Evolutionary conservation across 345 rosid species (phyloP), one percentile per base, ranked within the genome.

Genomic region (Eucalyptus sideroxylon): DNA sequence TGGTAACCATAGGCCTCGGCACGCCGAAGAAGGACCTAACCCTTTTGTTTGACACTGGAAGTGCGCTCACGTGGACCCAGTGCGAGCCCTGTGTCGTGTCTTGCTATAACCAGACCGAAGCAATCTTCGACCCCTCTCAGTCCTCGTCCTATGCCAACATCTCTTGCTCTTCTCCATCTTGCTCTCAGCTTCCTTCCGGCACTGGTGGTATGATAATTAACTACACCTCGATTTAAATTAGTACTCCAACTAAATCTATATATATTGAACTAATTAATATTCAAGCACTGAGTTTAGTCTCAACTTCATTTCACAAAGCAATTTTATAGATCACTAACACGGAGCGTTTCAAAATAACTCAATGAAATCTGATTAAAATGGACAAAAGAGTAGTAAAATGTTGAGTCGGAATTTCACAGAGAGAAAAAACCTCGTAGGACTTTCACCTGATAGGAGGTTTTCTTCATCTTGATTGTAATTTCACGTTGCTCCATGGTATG

Each of bases 41-140:
- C 30, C 59, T 90, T 34, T 34, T 87, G 11, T 87, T 92, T 9
- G 93, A 92, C 88, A 92, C 93, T 17, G 93, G 93, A 49, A 90
- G 91, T 55, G 81, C 69, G 9, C 13, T 89, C 34, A 90, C 82
- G 21, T 92, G 92, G 92, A 27, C 88, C 26, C 87, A 88, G 30
- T 90, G 93, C 89, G 45, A 10, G 55, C 88, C 91, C 31, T 90
- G 91, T 56, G 1, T 27, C 16, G 88, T 1, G 72, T 56, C 49
- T 31, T 88, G 91, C 67, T 88, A 90, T 69, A 12, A 11, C 16
- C 91, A 88, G 62, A 15, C 50, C 21, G 87, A 88, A 5, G 67
- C 87, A 87, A 67, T 87, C 31, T 93, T 92, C 86, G 77, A 92
- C 34, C 93, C 93, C 37, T 87, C 89, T 17, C 44, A 45, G 13